Base-by-base conservation (phyloP, 2,329 filamentous ascomycete genomes). In the Endoconidiophora laricicola region DNA sequence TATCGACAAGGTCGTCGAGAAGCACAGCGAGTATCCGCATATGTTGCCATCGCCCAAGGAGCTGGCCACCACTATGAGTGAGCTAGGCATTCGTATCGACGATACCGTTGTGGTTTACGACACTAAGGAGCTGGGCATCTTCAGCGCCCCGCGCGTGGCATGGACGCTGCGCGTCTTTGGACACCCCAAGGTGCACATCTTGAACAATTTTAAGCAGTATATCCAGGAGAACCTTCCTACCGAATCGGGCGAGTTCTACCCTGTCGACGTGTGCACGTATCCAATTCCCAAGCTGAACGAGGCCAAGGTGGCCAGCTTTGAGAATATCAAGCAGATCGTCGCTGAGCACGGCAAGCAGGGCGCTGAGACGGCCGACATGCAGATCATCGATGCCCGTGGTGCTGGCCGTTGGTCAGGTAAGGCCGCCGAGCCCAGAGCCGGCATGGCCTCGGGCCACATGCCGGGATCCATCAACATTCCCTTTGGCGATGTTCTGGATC, bases 141-240 rank as follows among this genome's bases (percentile, higher is more conserved):
- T 98, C 67, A 91, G 84, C 58, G 91, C 90, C 1, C 91, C 91
- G 3, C 76, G 91, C 40, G 90, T 94, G 0, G 90, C 81, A 52
- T 98, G 91, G 91, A 98, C 90, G 1, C 70, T 98, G 56, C 79
- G 78, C 59, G 78, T 86, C 33, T 96, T 96, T 63, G 91, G 91
- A 1, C 91, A 98, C 63, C 70, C 78, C 42, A 81, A 78, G 55
- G 90, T 98, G 12, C 87, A 95, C 63, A 67, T 98, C 16, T 68
- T 98, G 50, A 93, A 98, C 69, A 98, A 98, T 68, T 98, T 95
- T 68, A 84, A 81, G 63, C 66, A 84, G n/a, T 98, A 88, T 86
- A 80, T 90, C 1, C 83, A 90, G 33, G 73, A 93, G 60, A 86
- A 84, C 1, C 76, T 80, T 56, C 84, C 87, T 0, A 83, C 81